Conservation (phyloP, 345 rosid genomes). For the Garcia nutans region DNA sequence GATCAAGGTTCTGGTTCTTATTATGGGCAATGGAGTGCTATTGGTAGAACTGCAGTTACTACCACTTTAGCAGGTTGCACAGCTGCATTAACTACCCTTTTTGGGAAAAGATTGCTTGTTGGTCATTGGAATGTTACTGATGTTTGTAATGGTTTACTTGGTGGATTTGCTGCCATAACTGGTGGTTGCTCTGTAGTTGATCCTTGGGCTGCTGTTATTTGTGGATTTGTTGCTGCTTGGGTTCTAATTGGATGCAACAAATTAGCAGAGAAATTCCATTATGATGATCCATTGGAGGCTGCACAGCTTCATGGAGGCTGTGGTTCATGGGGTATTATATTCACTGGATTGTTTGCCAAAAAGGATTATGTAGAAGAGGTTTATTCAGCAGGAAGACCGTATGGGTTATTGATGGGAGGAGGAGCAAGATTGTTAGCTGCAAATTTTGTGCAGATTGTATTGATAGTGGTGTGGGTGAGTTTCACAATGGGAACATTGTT, state of each 20-base stretch:
- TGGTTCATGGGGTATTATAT: conserved; percentile 43
- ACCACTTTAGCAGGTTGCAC: conserved; percentile 45
- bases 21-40: conserved; percentile 47
- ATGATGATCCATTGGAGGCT: conserved; percentile 47
- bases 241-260: conserved; percentile 40
- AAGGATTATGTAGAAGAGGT: conserved; percentile 29
- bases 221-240: conserved; percentile 47
- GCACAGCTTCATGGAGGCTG: conserved; percentile 52
- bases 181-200: conserved; percentile 43
- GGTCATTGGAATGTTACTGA: conserved; percentile 45
- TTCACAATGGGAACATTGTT: too few species aligned
- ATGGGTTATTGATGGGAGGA: too few species aligned
- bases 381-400: conserved; percentile 29
- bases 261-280: conserved; percentile 30
- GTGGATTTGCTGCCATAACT: conserved; percentile 49
- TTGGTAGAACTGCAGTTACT: conserved; percentile 46
- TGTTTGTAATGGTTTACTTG: conserved; percentile 45
- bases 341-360: conserved; percentile 39
- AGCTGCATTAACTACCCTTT: conserved; percentile 42
- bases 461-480: too few species aligned
- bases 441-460: too few species aligned
- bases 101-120: conserved; percentile 28
- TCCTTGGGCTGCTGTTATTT: conserved; percentile 43
- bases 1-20: conserved; percentile 5
- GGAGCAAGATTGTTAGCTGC: too few species aligned